Evolutionary conservation across 2,329 filamentous ascomycete genomes (phyloP).

Genomic region (Fonsecaea pedrosoi): DNA sequence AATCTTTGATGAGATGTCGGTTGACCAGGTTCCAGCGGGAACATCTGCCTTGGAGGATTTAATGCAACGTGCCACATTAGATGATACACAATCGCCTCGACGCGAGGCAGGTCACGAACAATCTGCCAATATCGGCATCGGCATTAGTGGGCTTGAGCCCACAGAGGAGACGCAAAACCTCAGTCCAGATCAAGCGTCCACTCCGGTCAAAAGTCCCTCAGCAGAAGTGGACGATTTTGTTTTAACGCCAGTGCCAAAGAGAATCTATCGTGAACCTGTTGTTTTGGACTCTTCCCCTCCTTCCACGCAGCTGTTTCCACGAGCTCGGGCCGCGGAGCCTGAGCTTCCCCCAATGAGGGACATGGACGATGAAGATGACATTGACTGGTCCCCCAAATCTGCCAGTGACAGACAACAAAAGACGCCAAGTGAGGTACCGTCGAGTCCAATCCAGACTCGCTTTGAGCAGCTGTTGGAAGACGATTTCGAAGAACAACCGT

Average conservation of each 20-base stretch:
- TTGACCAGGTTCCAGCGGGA: constrained; percentile 21
- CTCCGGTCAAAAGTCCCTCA: constrained; percentile 29
- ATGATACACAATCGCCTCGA: constrained; percentile 17
- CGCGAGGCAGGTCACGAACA: constrained; percentile 1
- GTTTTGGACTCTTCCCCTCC: constrained; percentile 33
- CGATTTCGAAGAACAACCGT: constrained; percentile 40
- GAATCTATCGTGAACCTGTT: constrained; percentile 15
- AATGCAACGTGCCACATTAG: constrained; percentile 35
- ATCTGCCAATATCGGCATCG: constrained; percentile 30
- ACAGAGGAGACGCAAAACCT: constrained; percentile 18
- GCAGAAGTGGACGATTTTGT: constrained; percentile 30
- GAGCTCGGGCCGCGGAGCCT: constrained; percentile 25
- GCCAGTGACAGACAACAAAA: constrained; percentile 7
- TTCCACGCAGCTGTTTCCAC: constrained; percentile 17
- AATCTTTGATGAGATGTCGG: constrained; percentile 63
- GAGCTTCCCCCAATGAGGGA: constrained; percentile 33
- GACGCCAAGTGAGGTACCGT: not conserved
- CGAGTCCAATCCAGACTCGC: constrained; percentile 20
- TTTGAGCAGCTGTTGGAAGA: constrained; percentile 32
- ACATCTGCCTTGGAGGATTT: constrained; percentile 29
- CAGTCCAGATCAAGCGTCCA: constrained; percentile 29
- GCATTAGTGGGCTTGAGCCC: constrained; percentile 29
- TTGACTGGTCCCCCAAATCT: constrained; percentile 38
- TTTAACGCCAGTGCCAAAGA: constrained; percentile 32
- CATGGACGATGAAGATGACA: constrained; percentile 33